phyloP scores from a whole-genome alignment of 331 rosid species.

The Prunus yedoensis region DNA sequence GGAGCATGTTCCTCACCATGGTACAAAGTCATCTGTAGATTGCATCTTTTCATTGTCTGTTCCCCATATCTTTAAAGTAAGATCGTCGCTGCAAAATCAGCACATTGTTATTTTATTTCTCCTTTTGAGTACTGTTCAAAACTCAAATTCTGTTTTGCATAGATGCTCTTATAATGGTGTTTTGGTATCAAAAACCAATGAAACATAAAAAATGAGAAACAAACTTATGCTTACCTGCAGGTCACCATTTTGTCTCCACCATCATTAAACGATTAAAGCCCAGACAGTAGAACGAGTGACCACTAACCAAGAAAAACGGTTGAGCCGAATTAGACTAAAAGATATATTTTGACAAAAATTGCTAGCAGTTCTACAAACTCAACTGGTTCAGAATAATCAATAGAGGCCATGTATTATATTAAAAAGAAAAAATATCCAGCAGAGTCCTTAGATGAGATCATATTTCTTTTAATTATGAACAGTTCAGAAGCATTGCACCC shows the following conservation, averaged over 20 bases:
- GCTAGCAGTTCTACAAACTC: constrained; percentile 4
- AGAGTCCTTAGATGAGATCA: neutral
- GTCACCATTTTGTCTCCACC: constrained; percentile 84
- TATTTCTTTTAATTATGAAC: neutral
- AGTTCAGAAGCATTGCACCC: neutral
- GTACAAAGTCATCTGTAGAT: constrained; percentile 57
- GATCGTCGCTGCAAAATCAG: constrained; percentile 67
- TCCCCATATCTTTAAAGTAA: constrained; percentile 81
- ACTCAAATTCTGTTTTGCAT: neutral
- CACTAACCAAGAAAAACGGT: constrained; percentile 47
- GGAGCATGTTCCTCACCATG: constrained; percentile 58
- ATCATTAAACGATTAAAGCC: constrained; percentile 73
- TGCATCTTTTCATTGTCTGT: constrained; percentile 41
- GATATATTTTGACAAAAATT: neutral
- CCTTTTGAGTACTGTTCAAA: neutral
- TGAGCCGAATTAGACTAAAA: constrained; percentile 14
- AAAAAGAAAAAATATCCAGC: neutral
- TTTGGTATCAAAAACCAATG: neutral
- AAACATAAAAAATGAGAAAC: constrained; percentile 10
- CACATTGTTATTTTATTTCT: constrained; percentile 2
- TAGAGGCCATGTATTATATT: neutral
- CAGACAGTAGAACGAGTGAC: constrained; percentile 86
- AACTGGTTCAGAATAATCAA: neutral
- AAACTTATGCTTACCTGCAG: constrained; percentile 76
- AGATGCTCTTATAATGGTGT: neutral